Base-by-base conservation (phyloP, 345 rosid species). In the Durio zibethinus region DNA sequence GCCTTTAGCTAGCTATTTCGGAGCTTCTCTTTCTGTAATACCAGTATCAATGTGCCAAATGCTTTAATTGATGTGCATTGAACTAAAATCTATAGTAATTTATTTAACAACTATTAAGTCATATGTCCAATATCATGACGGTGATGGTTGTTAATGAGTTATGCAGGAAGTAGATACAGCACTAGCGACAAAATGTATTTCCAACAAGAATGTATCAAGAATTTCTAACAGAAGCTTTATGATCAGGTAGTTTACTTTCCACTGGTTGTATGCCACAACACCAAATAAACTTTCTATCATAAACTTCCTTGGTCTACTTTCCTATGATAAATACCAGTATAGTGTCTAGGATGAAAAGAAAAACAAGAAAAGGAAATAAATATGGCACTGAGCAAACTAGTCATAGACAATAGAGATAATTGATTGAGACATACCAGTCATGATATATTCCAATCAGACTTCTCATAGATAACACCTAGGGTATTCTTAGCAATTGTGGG, bases 371-470 rank as follows among this genome's bases (percentile, higher is more conserved):
- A 64, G 77, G 42, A 72, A 45, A 73, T 64, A 25, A 8, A 20
- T 38, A 33, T 12, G 79, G 76, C 61, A 62, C 64, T 21, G 35
- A 56, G 36, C n/a, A 36, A 72, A 61, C 27, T 42, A 12, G 40
- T 66, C 47, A 42, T 47, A 73, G 10, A 74, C 0, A 25, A 33
- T 68, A 45, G 45, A 40, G 56, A 61, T 64, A 75, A 65, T 15
- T 76, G 64, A 56, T 25, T 50, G 57, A 77, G 47, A 81, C 91
- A 33, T 86, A 92, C 99, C 98, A 93, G 86, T 96, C 97, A 81
- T 96, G 97, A 80, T 96, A 96, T 75, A 92, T 96, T 72, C 98
- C 98, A 25, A 93, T 84, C 75, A 96, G 86, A 76, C 99, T 97
- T 87, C 86, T 96, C 97, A 29, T 90, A 93, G 72, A 96, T 85